Evolutionary conservation across 2,329 filamentous ascomycete species (phyloP).

Genomic region (Cordyceps cateniannulata): DNA sequence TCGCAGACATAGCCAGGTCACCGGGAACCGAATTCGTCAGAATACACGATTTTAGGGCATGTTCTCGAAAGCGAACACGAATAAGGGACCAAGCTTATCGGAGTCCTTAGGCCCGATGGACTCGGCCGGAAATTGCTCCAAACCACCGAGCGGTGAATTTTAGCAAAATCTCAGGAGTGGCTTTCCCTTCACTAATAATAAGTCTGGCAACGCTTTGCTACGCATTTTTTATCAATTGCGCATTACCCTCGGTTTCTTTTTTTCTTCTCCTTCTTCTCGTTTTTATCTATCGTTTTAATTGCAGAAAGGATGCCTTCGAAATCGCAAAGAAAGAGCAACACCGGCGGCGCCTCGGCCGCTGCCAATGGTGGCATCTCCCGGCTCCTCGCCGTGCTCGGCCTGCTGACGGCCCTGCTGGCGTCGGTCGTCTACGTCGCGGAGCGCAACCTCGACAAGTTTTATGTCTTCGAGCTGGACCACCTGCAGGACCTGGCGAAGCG

Average conservation of each 20-base stretch:
- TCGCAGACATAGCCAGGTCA: too few species aligned
- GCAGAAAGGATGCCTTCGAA: slow-evolving; percentile 7
- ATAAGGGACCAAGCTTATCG: slow-evolving; percentile 2
- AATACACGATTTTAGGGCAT: not conserved
- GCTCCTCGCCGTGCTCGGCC: slow-evolving; percentile 42
- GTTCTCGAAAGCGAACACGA: slow-evolving; percentile 4
- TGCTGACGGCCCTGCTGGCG: slow-evolving; percentile 48
- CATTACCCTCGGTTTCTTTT: not conserved
- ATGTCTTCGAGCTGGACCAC: slow-evolving; percentile 65
- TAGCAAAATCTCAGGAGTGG: slow-evolving; percentile 19
- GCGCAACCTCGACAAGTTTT: slow-evolving; percentile 57
- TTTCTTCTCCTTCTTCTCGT: not conserved
- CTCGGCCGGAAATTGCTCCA: slow-evolving; percentile 17
- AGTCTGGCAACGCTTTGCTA: too few species aligned
- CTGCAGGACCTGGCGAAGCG: slow-evolving; percentile 62
- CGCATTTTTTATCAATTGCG: not conserved
- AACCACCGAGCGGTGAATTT: slow-evolving; percentile 23
- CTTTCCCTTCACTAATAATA: too few species aligned
- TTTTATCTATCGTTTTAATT: not conserved
- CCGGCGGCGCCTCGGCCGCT: not conserved
- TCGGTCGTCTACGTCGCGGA: slow-evolving; percentile 51
- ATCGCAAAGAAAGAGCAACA: slow-evolving; percentile 10
- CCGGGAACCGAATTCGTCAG: too few species aligned
- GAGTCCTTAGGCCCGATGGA: slow-evolving; percentile 4
- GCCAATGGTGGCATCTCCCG: slow-evolving; percentile 22